Evolutionary conservation across 768 basidiomycete genomes (phyloP).

Genomic region (Lentinula aciculospora): DNA sequence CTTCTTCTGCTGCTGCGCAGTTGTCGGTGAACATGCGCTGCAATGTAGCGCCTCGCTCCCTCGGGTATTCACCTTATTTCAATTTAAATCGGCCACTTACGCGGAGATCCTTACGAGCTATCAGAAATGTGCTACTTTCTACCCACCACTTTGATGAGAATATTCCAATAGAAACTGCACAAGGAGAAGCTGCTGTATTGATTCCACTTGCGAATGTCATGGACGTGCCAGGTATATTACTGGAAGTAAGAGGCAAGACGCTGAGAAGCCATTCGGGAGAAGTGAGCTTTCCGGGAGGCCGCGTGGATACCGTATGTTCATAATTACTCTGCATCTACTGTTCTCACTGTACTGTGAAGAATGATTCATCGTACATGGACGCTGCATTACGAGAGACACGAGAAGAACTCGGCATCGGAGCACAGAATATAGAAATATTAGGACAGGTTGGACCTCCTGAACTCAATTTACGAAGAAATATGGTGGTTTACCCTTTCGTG

Average conservation of each 20-base stretch:
- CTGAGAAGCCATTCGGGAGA: slow-evolving; percentile 75
- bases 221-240: slow-evolving; percentile 57
- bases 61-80: not conserved
- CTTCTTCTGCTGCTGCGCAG: not conserved
- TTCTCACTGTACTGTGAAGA: slow-evolving; percentile 24
- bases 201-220: slow-evolving; percentile 76
- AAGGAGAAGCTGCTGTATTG: slow-evolving; percentile 59
- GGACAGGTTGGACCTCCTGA: slow-evolving; percentile 63
- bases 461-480: slow-evolving; percentile 45
- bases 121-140: slow-evolving; percentile 21
- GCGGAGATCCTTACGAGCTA: slow-evolving; percentile 22
- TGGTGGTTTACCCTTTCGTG: slow-evolving; percentile 73
- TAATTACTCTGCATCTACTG: not conserved
- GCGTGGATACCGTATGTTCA: slow-evolving; percentile 51
- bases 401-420: slow-evolving; percentile 65
- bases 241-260: slow-evolving; percentile 64
- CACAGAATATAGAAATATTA: slow-evolving; percentile 58
- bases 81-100: slow-evolving; percentile 31
- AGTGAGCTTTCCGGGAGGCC: slow-evolving; percentile 78
- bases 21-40: not conserved
- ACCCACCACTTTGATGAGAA: not conserved
- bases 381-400: slow-evolving; percentile 68
- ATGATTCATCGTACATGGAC: slow-evolving; percentile 44
- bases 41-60: not conserved
- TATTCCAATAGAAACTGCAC: slow-evolving; percentile 7